These are phyloP conservation scores for Medakamo hakoo DNA, from an alignment of 139 green algal species.

Conservation along the genomic window DNA sequence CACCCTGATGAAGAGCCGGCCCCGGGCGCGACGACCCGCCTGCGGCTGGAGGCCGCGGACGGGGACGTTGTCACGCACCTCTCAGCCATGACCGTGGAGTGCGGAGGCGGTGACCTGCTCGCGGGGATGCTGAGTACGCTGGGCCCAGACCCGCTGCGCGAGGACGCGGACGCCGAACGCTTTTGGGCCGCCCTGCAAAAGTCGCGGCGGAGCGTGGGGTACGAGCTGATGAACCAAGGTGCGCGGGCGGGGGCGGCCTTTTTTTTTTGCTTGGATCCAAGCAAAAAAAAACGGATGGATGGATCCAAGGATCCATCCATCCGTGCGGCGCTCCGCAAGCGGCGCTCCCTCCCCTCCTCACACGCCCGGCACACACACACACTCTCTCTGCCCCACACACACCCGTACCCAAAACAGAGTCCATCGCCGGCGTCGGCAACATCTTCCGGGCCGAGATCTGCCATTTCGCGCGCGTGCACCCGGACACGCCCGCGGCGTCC, in stretches of 20 bases:
- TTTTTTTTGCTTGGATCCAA: too few relatives aligned
- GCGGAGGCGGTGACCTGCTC: slow-evolving; percentile 17
- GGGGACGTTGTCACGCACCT: slow-evolving; percentile 39
- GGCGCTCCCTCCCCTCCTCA: too few relatives aligned
- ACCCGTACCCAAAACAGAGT: too few relatives aligned
- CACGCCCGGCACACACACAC: too few relatives aligned
- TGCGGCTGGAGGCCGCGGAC: slow-evolving; percentile 25
- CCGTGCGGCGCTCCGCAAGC: too few relatives aligned
- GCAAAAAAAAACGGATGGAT: too few relatives aligned
- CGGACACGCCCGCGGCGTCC: neutral
- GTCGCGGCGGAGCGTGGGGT: neutral
- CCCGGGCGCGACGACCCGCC: slow-evolving; percentile 43
- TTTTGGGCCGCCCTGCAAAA: neutral
- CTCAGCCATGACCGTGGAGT: slow-evolving; percentile 60
- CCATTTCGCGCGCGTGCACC: neutral
- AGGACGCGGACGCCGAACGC: neutral
- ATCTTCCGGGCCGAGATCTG: neutral
- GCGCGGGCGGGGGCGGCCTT: too few relatives aligned
- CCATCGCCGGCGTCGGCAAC: neutral
- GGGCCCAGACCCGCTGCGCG: neutral
- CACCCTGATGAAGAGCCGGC: slow-evolving; percentile 11
- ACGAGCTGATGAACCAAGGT: neutral
- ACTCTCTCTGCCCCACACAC: too few relatives aligned
- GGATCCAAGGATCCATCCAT: too few relatives aligned
- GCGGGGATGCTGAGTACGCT: neutral